Evolutionary conservation across 164 flowering plant species (phyloP), one percentile per base, ranked within the genome.

Genomic region (Saururus chinensis): DNA sequence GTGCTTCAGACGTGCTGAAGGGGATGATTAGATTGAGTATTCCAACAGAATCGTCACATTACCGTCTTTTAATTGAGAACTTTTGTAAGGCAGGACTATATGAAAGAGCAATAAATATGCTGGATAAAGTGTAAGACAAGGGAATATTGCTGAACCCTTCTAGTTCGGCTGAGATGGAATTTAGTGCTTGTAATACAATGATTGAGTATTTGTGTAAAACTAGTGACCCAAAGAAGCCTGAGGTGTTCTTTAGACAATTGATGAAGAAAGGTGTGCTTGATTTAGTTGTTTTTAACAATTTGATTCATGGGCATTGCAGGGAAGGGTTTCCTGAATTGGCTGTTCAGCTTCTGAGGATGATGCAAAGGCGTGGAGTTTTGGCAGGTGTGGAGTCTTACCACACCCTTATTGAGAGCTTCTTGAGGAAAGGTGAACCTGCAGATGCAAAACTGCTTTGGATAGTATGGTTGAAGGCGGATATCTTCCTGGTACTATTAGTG

Each of bases 1-100:
- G 93, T 30, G 97, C 95, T 66, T 73, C 64, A 1, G 84, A 82
- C 61, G 95, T 93, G 63, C 82, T 93, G 6, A 79, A 83, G 68
- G 85, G 79, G 25, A 93, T 93, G 98, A 75, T 72, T 56, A 69
- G 78, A 59, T 67, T 88, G 75, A 82, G 84, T 60, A 66, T 93
- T 66, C 92, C 95, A 12, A 74, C 87, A 0, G 92, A 90, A 70
- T 79, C 92, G 10, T 85, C 95, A n/a, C 98, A 93, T 66, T 93
- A 89, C 69, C 89, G 96, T n/a, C 52, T 90, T 54, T 73, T 93
- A 62, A 84, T 93, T 57, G 91, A 90, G 68, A 75, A 70, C 59
- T 79, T 76, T 57, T 90, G 97, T 77, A 84, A 78, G 77, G 74
- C 73, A 17, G 80, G 80, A 57, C 66, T 64, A 56, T 79, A 81